phyloP scores from a whole-genome alignment of 1,284 basidiomycete species.

The Somion occarium region DNA sequence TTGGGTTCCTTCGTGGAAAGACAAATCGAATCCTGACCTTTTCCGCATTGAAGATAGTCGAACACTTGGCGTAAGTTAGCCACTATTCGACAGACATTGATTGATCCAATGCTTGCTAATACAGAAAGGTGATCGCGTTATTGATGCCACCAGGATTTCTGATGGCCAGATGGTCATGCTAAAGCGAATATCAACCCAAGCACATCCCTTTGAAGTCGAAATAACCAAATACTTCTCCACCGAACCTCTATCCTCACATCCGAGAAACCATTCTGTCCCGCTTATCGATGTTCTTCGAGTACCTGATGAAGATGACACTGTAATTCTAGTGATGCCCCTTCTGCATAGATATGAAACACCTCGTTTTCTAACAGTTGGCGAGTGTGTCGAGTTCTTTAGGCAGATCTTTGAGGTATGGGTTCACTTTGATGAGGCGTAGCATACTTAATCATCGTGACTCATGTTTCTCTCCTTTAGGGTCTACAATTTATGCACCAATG shows the following conservation, averaged over 20 bases:
- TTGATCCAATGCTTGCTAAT: background rate
- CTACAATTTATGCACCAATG: conserved; percentile 15
- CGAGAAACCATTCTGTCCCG: conserved; percentile 5
- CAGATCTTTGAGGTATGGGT: conserved; percentile 1
- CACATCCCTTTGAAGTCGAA: conserved; percentile 13
- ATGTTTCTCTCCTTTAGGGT: conserved; percentile 4
- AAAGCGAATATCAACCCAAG: conserved; percentile 14
- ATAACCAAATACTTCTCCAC: conserved; percentile 6
- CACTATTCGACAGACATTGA: too few species aligned
- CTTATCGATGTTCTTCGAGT: background rate
- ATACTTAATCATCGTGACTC: too few species aligned
- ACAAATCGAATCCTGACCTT: background rate
- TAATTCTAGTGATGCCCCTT: conserved; percentile 6
- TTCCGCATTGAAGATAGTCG: conserved; percentile 15
- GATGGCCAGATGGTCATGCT: conserved; percentile 21
- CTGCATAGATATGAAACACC: background rate
- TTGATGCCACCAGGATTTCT: conserved; percentile 23
- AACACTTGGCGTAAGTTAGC: too few species aligned
- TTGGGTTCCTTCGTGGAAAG: conserved; percentile 17
- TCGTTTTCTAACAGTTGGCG: conserved; percentile 3
- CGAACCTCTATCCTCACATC: conserved; percentile 1
- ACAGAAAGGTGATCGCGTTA: conserved; percentile 6
- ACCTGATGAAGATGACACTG: background rate
- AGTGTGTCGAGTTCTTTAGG: conserved; percentile 7
- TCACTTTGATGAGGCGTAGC: conserved; percentile 6